These are phyloP conservation scores for peach (Prunus persica) DNA, from an alignment of 306 rosid species.

Conservation along the genomic window DNA sequence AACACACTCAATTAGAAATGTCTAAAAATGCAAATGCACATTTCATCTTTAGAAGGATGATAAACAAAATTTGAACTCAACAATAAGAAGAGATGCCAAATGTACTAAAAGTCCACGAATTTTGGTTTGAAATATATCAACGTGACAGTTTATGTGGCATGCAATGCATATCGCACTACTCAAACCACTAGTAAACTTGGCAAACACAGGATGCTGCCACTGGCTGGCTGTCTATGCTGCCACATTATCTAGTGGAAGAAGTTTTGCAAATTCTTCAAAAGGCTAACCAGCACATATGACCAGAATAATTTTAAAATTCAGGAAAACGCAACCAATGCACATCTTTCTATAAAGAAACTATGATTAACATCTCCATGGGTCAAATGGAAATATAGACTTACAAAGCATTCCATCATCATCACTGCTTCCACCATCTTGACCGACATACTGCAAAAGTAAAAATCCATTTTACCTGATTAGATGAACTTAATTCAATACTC, in stretches of 20 bases:
- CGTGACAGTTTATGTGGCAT: not conserved
- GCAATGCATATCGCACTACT: not conserved
- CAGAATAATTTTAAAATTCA: not conserved
- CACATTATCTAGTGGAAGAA: not conserved
- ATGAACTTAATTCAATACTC: conserved; percentile 2
- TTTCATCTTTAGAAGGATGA: not conserved
- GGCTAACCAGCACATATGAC: not conserved
- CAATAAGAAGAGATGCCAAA: not conserved
- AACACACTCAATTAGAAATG: too few species aligned
- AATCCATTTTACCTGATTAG: conserved; percentile 20
- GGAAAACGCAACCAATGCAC: conserved; percentile 5
- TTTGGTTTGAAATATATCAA: not conserved
- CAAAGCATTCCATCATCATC: conserved; percentile 93
- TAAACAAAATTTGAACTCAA: not conserved
- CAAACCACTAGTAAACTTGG: not conserved
- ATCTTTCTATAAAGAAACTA: conserved; percentile 16
- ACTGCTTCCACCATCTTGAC: conserved; percentile 66
- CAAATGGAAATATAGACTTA: conserved; percentile 40
- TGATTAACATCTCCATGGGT: conserved; percentile 11
- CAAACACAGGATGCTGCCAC: not conserved
- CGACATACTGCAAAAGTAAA: conserved; percentile 45
- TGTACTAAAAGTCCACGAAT: not conserved
- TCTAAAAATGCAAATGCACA: not conserved
- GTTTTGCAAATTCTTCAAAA: not conserved
- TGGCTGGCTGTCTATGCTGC: not conserved